Base-by-base conservation (phyloP, 768 basidiomycete species). In the Tephrocybe sp. region DNA sequence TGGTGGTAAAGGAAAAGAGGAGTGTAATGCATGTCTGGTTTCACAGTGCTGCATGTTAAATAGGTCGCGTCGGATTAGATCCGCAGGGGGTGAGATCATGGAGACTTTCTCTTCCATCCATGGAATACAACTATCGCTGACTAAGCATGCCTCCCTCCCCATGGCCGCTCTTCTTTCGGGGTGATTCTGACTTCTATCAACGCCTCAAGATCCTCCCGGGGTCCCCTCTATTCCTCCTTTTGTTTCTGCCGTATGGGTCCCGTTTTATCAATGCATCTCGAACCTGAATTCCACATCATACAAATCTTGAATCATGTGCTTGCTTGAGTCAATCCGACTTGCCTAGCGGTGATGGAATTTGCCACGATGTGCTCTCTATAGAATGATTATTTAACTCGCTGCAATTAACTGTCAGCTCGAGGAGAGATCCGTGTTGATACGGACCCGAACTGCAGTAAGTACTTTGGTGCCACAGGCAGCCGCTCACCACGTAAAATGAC, bases 151-250 rank as follows among this genome's bases (percentile, higher is more conserved):
- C 24, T 21, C 26, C 32, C 28, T 26, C 25, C 28, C n/a, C n/a
- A n/a, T n/a, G n/a, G n/a, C n/a, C n/a, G n/a, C n/a, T n/a, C n/a
- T n/a, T n/a, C n/a, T n/a, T n/a, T n/a, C n/a, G n/a, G n/a, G n/a
- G n/a, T 26, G 46, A 32, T 9, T 26, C 36, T 47, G 45, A 43
- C 42, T 55, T 51, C 43, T 49, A 54, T 47, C 46, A 54, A 30
- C 24, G 23, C 20, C 25, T 21, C 52, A 56, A 56, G 58, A 54
- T 59, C 54, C 56, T 57, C 56, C 59, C 54, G 56, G 34, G 28
- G 15, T 21, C 4, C 37, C 9, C 7, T 1, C 28, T 41, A 32
- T 8, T 23, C 4, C 37, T 37, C 18, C 40, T 33, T 17, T n/a
- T n/a, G n/a, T n/a, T n/a, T n/a, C n/a, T n/a, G n/a, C 23, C 28